Evolutionary conservation across 176 grass and related monocot genomes (phyloP), one percentile per base, ranked within the genome.

Genomic region (Ananas comosus): DNA sequence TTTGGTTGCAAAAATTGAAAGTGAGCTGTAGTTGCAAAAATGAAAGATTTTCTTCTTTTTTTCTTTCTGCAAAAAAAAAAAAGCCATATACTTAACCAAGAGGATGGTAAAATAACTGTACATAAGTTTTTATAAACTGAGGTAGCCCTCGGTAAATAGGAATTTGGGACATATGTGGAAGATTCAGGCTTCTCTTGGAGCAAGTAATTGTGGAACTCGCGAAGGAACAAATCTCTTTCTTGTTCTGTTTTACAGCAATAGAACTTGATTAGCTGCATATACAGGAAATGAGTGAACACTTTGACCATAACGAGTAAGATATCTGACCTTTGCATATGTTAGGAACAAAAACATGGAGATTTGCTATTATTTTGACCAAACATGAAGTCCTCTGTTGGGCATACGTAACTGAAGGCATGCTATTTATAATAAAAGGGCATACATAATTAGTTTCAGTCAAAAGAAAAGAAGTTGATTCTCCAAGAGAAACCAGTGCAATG

Each of bases 291-390:
- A 61, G 9, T 61, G 11, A 3, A 13, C 16, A 61, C 21, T 18
- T 61, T 19, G 33, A 42, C 33, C 33, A 42, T 61, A 7, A 61
- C 49, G 50, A 67, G 23, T 56, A 57, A 13, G 84, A 74, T 13
- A 56, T 66, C 77, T 85, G 19, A 97, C 93, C 93, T 92, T 87
- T 86, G 70, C 89, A 97, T 72, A 97, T 97, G 74, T 90, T 90
- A 51, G 93, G 93, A 78, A 97, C 81, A 67, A 97, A 97, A 49
- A 97, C 83, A 72, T 97, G 89, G 48, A 97, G 72, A 70, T 92
- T 97, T 65, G 93, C 93, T 64, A 97, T 90, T 85, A 97, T 97
- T 80, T 97, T 97, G 68, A 97, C 89, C 61, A 92, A 80, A 51
- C 69, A 97, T n/a, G 89, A 92, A 64, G 86, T 97, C 85, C 93